Conservation (phyloP, 768 basidiomycete species). For the Tricholoma furcatifolium region DNA sequence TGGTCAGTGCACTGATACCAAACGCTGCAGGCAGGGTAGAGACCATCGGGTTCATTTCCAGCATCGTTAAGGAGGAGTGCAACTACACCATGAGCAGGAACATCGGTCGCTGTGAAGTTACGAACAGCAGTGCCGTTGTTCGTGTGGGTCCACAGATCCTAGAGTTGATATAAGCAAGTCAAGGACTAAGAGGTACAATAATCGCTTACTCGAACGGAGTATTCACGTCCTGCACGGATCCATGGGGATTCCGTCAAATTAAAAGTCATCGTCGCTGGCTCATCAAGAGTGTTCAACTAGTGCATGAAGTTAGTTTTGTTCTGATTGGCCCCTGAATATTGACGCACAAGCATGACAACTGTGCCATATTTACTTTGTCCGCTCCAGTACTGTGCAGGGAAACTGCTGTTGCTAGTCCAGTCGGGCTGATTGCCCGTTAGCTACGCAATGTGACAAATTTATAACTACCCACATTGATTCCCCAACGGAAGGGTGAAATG, state of each 20-base stretch:
- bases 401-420: slow-evolving; percentile 37
- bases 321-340: background rate
- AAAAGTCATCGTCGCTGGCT: slow-evolving; percentile 53
- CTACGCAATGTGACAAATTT: background rate
- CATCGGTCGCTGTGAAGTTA: slow-evolving; percentile 48
- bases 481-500: slow-evolving; percentile 69
- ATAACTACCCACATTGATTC: slow-evolving; percentile 48
- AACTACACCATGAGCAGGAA: slow-evolving; percentile 69
- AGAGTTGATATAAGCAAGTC: background rate
- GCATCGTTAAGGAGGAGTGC: slow-evolving; percentile 65
- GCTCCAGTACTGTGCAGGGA: slow-evolving; percentile 66
- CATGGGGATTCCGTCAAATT: slow-evolving; percentile 63
- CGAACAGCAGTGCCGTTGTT: slow-evolving; percentile 65
- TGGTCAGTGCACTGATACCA: slow-evolving; percentile 57
- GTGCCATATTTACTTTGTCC: slow-evolving; percentile 58
- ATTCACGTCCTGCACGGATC: slow-evolving; percentile 60
- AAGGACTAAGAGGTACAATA: background rate
- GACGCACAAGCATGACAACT: slow-evolving; percentile 51
- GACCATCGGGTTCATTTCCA: slow-evolving; percentile 61
- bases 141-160: slow-evolving; percentile 76
- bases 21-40: slow-evolving; percentile 55
- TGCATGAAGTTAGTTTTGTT: background rate
- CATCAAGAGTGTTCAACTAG: slow-evolving; percentile 55
- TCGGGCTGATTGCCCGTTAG: slow-evolving; percentile 29
- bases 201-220: slow-evolving; percentile 41